Evolutionary conservation across 345 rosid genomes (phyloP).

Genomic region (Bruguiera parviflora): DNA sequence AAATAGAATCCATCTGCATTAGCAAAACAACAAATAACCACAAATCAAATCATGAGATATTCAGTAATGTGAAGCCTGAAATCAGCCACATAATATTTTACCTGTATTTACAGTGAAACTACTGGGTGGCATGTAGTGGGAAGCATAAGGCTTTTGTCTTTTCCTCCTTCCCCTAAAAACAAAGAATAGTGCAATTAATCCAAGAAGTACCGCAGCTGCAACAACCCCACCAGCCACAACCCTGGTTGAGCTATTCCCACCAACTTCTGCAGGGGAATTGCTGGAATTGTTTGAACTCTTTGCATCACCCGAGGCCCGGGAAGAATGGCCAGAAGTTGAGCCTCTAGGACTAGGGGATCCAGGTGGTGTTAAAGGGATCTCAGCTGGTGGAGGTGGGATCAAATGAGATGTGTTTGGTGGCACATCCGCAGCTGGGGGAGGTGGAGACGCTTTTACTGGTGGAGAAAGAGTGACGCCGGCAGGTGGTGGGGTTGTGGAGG

Average conservation of each 20-base stretch:
- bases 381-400: constrained; percentile 15
- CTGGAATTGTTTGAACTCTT: background rate
- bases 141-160: constrained; percentile 29
- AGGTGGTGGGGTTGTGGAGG: constrained; percentile 5
- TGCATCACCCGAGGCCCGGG: constrained; percentile 2
- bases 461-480: constrained; percentile 6
- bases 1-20: constrained; percentile 52
- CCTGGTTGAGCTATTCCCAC: constrained; percentile 8
- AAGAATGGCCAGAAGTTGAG: constrained; percentile 11
- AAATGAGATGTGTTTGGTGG: constrained; percentile 1
- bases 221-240: constrained; percentile 38
- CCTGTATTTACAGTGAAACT: constrained; percentile 52
- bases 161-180: constrained; percentile 43
- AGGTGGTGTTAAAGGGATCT: constrained; percentile 23
- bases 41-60: background rate
- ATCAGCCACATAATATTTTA: constrained; percentile 16
- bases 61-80: background rate
- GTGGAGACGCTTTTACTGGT: constrained; percentile 1
- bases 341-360: constrained; percentile 1
- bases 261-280: constrained; percentile 1
- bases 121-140: constrained; percentile 44
- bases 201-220: constrained; percentile 50
- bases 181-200: constrained; percentile 43
- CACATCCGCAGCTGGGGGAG: constrained; percentile 13
- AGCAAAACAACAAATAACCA: background rate